Conservation (phyloP, 371 early-diverging fungal species). For the Lichtheimia hyalospora region DNA sequence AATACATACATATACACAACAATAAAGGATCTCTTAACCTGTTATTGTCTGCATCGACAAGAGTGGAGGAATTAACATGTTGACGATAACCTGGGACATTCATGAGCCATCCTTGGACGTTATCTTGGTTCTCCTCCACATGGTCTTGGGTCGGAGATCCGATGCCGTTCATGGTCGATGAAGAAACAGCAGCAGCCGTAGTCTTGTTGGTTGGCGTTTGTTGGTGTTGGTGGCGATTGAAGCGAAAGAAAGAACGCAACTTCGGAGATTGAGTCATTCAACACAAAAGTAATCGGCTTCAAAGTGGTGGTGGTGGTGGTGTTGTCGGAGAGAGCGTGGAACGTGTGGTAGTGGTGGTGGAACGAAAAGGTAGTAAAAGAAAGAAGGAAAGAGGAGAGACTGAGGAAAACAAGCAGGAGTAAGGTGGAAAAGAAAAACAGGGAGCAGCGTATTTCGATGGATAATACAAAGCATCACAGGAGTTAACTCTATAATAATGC, state of each 20-base stretch:
- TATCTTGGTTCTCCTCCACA: conserved; percentile 2
- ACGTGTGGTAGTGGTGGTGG: too few species aligned
- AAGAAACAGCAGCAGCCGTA: conserved; percentile 1
- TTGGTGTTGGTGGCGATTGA: conserved; percentile 5
- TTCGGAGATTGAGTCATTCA: conserved; percentile 19
- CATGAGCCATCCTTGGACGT: conserved; percentile 25
- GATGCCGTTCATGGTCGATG: conserved; percentile 3
- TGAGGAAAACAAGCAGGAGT: neutral
- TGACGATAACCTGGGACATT: conserved; percentile 22
- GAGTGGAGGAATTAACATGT: neutral
- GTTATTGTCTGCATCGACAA: conserved; percentile 19
- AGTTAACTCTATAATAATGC: neutral
- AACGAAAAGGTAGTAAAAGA: neutral
- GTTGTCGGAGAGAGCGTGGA: too few species aligned
- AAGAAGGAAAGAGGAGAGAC: neutral
- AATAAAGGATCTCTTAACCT: conserved; percentile 3
- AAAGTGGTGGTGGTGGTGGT: too few species aligned
- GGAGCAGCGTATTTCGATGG: neutral
- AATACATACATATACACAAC: neutral
- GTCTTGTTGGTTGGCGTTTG: conserved; percentile 1
- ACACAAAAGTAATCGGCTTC: too few species aligned
- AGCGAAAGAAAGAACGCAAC: conserved; percentile 14
- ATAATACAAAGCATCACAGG: neutral
- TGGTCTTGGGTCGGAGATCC: conserved; percentile 14
- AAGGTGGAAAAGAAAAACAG: neutral